Evolutionary conservation across 2,329 filamentous ascomycete species (phyloP).

Genomic region (Neonectria coccinea): DNA sequence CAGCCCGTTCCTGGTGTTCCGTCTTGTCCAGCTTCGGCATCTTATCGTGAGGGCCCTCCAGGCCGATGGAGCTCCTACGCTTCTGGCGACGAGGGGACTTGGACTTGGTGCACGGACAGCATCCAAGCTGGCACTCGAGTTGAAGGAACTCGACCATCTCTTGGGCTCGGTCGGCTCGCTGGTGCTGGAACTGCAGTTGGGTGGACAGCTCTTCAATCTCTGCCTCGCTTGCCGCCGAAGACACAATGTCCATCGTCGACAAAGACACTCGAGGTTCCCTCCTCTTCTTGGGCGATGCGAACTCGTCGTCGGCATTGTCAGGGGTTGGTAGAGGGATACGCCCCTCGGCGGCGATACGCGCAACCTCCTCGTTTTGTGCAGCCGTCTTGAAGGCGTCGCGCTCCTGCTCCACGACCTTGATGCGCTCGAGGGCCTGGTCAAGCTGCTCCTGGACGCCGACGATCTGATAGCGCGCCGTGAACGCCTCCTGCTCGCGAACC

Average conservation of each 20-base stretch:
- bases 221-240: conserved; percentile 67
- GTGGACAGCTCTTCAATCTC: conserved; percentile 68
- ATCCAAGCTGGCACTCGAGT: conserved; percentile 77
- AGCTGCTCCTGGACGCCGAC: conserved; percentile 75
- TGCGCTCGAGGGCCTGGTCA: conserved; percentile 69
- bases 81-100: conserved; percentile 39
- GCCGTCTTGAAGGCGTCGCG: conserved; percentile 79
- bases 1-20: conserved; percentile 38
- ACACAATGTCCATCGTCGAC: conserved; percentile 62
- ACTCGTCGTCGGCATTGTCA: conserved; percentile 69
- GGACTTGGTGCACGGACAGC: conserved; percentile 69
- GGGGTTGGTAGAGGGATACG: conserved; percentile 71
- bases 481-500: conserved; percentile 75
- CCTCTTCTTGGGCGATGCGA: conserved; percentile 69
- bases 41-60: conserved; percentile 47
- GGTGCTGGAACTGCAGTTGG: conserved; percentile 68
- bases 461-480: conserved; percentile 73
- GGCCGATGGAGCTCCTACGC: conserved; percentile 42
- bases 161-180: conserved; percentile 74
- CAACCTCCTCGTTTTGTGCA: conserved; percentile 78
- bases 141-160: conserved; percentile 82
- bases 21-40: conserved; percentile 52
- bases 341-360: conserved; percentile 78
- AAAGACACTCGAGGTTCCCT: conserved; percentile 59
- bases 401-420: conserved; percentile 77